Percentiles rank a stretch among this genome's conserved stretches.
These are phyloP conservation scores for Rhizopogon salebrosus DNA, from an alignment of 768 basidiomycete species.

Conservation along the genomic window DNA sequence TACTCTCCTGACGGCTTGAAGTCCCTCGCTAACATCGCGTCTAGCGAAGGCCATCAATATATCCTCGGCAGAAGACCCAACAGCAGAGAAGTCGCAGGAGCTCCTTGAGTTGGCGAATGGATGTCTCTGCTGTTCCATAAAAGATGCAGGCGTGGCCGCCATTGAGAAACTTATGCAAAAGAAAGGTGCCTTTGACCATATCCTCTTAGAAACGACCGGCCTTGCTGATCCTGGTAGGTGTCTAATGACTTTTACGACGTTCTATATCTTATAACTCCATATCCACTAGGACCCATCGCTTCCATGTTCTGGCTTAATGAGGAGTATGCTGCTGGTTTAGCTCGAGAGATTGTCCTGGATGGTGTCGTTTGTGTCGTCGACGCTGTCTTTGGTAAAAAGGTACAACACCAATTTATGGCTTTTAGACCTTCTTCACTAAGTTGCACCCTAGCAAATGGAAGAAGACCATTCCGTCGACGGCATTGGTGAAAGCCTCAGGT, in stretches of 20 bases:
- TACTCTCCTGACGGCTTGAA: not conserved
- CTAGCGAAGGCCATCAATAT: constrained; percentile 85
- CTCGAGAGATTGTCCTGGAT: constrained; percentile 71
- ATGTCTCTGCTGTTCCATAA: constrained; percentile 97
- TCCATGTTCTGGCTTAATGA: constrained; percentile 87
- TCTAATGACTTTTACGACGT: not conserved
- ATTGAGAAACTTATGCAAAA: constrained; percentile 88
- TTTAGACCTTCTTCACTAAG: not conserved
- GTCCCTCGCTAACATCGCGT: constrained; percentile 1
- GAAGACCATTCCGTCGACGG: constrained; percentile 65
- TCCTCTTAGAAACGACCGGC: constrained; percentile 93
- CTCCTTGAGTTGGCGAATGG: constrained; percentile 93
- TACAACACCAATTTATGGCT: constrained; percentile 15
- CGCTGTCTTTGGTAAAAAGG: constrained; percentile 71
- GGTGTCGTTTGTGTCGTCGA: constrained; percentile 93
- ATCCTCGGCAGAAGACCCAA: constrained; percentile 57
- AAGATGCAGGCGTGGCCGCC: constrained; percentile 87
- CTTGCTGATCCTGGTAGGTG: constrained; percentile 85
- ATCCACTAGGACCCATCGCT: constrained; percentile 67
- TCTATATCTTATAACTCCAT: not conserved
- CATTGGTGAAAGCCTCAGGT: constrained; percentile 80
- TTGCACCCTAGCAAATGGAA: constrained; percentile 70
- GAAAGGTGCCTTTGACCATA: constrained; percentile 90
- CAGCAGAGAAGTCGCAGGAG: constrained; percentile 68
- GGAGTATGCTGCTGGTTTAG: constrained; percentile 65